phyloP scores from a whole-genome alignment of 2,329 filamentous ascomycete species.

The Colletotrichum cordylinicola region DNA sequence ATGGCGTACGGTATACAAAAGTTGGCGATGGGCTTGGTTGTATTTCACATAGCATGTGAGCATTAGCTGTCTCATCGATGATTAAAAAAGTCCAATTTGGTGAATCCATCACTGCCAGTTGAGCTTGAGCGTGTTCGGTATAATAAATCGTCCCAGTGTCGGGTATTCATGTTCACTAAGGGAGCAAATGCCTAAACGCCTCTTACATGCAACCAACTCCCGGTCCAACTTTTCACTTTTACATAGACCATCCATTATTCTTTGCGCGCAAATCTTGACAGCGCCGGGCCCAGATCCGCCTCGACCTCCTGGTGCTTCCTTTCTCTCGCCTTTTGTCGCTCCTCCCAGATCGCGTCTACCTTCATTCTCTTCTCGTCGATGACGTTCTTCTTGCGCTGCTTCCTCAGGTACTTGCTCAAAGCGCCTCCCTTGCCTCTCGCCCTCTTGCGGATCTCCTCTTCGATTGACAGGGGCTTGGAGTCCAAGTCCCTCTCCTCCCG shows the following conservation, averaged over 20 bases:
- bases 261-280: conserved; percentile 84
- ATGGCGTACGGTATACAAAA: conserved; percentile 20
- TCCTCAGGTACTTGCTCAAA: conserved; percentile 85
- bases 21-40: background rate
- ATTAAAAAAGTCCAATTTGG: background rate
- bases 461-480: conserved; percentile 62
- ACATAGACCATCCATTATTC: conserved; percentile 42
- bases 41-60: conserved; percentile 1
- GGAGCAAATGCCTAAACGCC: conserved; percentile 24
- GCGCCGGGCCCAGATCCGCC: conserved; percentile 81
- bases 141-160: conserved; percentile 5
- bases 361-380: conserved; percentile 94
- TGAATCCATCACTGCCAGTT: background rate
- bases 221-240: conserved; percentile 12
- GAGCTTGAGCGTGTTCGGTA: background rate
- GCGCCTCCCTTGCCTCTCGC: conserved; percentile 90
- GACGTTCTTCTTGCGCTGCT: conserved; percentile 91
- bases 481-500: conserved; percentile 83
- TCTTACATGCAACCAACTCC: conserved; percentile 24
- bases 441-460: conserved; percentile 73
- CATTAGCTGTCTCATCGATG: background rate
- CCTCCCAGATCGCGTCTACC: conserved; percentile 82
- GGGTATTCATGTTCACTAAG: conserved; percentile 25
- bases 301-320: conserved; percentile 68
- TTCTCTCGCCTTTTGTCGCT: conserved; percentile 71